phyloP scores from a whole-genome alignment of 345 rosid genomes.

The Populus alba region DNA sequence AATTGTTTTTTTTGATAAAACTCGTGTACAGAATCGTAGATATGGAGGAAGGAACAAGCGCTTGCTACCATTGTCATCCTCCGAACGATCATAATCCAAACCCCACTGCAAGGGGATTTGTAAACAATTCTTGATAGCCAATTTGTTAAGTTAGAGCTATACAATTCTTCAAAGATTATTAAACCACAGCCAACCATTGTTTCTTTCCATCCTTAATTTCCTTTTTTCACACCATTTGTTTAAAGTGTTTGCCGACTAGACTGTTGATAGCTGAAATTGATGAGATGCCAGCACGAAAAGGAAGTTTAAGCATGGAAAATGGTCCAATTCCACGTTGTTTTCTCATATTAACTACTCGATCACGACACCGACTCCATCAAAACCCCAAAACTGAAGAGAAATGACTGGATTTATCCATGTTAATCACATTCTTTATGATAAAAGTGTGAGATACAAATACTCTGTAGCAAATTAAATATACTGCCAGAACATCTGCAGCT shows the following conservation, averaged over 20 bases:
- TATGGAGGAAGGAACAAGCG: neutral
- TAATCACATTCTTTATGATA: too few species aligned
- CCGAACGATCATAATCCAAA: neutral
- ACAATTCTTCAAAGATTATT: neutral
- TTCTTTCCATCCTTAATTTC: neutral
- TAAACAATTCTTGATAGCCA: too few species aligned
- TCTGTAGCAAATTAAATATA: too few species aligned
- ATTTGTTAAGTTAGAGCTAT: too few species aligned
- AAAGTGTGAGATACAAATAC: too few species aligned
- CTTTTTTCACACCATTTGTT: neutral
- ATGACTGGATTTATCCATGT: neutral
- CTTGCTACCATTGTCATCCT: neutral
- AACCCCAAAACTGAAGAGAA: neutral
- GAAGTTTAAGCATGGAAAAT: neutral
- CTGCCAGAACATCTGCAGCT: too few species aligned
- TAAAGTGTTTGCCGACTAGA: neutral
- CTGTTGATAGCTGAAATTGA: slow-evolving; percentile 4
- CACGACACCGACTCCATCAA: neutral
- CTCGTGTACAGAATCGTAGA: too few species aligned
- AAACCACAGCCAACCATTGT: neutral
- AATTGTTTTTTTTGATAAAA: too few species aligned
- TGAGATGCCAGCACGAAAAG: neutral
- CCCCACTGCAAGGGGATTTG: too few species aligned
- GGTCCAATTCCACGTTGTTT: slow-evolving; percentile 15
- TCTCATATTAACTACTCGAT: neutral